phyloP scores from a whole-genome alignment of 1,284 basidiomycete species.

The Chiua sp. region DNA sequence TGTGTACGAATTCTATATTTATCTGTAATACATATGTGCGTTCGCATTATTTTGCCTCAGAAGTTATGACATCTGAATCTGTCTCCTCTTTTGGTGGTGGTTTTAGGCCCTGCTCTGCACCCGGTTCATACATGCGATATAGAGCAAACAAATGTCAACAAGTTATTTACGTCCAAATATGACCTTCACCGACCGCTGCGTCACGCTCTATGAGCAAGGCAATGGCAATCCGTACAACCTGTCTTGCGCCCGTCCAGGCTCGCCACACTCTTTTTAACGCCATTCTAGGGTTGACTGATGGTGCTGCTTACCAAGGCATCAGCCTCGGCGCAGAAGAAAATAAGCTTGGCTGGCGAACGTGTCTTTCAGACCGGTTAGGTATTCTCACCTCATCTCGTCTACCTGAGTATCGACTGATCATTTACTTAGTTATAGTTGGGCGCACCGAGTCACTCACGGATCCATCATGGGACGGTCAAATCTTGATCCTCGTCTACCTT shows the following conservation, averaged over 20 bases:
- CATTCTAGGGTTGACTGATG: conserved; percentile 92
- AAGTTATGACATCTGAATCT: too few species aligned
- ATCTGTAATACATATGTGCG: neutral
- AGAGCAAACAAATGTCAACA: conserved; percentile 36
- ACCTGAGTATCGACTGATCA: conserved; percentile 13
- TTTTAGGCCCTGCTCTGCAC: neutral
- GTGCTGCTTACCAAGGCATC: conserved; percentile 87
- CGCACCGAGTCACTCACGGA: conserved; percentile 99
- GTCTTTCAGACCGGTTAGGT: conserved; percentile 98
- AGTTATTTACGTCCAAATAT: conserved; percentile 5
- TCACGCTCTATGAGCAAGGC: conserved; percentile 50
- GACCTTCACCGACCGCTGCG: conserved; percentile 49
- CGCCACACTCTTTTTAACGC: conserved; percentile 49
- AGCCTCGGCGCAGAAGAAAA: conserved; percentile 94
- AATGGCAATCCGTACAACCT: conserved; percentile 54
- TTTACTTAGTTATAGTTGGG: conserved; percentile 96
- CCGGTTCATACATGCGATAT: conserved; percentile 5
- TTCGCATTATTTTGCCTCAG: too few species aligned
- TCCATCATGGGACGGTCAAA: conserved; percentile 98
- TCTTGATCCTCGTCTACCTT: conserved; percentile 97
- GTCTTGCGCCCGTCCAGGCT: conserved; percentile 43
- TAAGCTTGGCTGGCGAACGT: conserved; percentile 96
- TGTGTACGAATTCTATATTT: neutral
- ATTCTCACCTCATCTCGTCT: conserved; percentile 13
- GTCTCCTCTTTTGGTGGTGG: too few species aligned